phyloP scores from a whole-genome alignment of 345 rosid genomes.

The Anacardium occidentale region DNA sequence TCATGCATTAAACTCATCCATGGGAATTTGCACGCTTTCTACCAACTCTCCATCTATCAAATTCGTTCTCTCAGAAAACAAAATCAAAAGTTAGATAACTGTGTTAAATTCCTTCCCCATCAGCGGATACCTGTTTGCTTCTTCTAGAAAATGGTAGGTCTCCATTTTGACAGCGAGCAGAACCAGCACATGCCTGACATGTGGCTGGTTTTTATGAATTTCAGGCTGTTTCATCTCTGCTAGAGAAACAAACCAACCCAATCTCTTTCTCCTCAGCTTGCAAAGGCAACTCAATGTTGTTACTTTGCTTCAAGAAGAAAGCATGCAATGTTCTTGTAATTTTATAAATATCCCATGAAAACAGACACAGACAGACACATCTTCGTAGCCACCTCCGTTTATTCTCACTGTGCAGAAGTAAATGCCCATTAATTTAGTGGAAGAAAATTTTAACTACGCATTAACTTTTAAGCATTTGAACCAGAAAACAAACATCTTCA shows the following conservation, averaged over 20 bases:
- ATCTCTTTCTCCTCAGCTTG: background rate
- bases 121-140: background rate
- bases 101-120: background rate
- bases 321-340: no score
- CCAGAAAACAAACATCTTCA: no score
- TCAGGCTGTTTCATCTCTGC: background rate
- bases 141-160: background rate
- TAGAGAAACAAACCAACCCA: background rate
- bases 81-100: no score
- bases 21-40: slow-evolving; percentile 12
- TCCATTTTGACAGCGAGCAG: background rate
- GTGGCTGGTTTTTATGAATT: background rate
- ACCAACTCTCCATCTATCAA: slow-evolving; percentile 19
- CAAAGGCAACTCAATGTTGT: background rate
- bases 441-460: no score
- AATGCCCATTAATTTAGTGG: no score
- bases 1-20: slow-evolving; percentile 8
- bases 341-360: background rate
- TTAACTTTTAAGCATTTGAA: background rate
- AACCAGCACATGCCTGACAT: slow-evolving; percentile 8
- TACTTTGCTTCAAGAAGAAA: slow-evolving; percentile 13
- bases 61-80: background rate
- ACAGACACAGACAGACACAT: no score
- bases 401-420: no score
- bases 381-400: background rate